phyloP scores from a whole-genome alignment of 345 rosid genomes.

The Physaria fendleri region DNA sequence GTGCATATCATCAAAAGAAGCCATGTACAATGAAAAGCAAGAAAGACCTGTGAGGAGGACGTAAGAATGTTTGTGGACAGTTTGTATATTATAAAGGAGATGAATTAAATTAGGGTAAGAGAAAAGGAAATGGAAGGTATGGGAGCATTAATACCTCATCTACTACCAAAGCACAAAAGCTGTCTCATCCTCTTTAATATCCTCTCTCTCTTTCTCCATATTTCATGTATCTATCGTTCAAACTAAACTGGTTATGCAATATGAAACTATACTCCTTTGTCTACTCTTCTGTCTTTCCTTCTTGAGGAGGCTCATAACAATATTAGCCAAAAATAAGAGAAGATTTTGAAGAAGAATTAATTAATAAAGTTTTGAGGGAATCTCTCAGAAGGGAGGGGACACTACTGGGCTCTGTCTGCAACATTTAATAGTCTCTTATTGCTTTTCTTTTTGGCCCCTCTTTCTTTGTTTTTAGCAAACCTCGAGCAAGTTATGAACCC shows the following conservation, averaged over 20 bases:
- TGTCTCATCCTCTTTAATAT: constrained; percentile 60
- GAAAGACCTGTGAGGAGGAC: constrained; percentile 29
- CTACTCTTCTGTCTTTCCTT: constrained; percentile 16
- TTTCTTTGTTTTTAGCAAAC: constrained; percentile 19
- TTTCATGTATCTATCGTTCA: constrained; percentile 5
- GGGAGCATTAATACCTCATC: constrained; percentile 66
- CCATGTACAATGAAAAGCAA: not conserved
- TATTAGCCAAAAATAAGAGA: not conserved
- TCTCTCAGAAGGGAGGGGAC: constrained; percentile 32
- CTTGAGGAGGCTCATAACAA: constrained; percentile 4
- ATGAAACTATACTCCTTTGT: constrained; percentile 17
- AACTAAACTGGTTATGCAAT: constrained; percentile 32
- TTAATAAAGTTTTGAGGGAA: constrained; percentile 29
- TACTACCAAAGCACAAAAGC: constrained; percentile 70
- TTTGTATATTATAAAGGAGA: constrained; percentile 26
- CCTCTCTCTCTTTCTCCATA: constrained; percentile 1
- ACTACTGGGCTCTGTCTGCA: constrained; percentile 27
- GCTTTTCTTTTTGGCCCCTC: not conserved
- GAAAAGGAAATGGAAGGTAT: constrained; percentile 33
- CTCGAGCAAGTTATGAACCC: constrained; percentile 24
- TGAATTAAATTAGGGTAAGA: constrained; percentile 36
- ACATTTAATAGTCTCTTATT: constrained; percentile 26
- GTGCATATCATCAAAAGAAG: not conserved
- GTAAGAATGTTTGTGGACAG: constrained; percentile 45
- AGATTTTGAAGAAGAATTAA: constrained; percentile 11